Base-by-base conservation (phyloP, 2,329 filamentous ascomycete genomes). In the Penicillium freii region DNA sequence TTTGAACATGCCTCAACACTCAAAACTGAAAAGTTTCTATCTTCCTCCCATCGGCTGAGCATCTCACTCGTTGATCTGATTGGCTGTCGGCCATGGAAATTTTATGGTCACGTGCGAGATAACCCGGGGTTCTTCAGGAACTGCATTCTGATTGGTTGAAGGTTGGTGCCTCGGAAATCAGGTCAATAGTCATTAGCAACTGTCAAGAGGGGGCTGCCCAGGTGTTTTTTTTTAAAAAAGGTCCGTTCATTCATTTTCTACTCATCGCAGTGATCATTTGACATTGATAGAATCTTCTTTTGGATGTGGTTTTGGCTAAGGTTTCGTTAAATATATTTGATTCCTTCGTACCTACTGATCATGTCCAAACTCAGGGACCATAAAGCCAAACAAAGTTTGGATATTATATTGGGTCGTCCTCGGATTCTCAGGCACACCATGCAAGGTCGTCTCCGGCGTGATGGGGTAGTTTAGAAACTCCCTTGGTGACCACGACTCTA, bases 111-210 rank as follows among this genome's bases (percentile, higher is more conserved):
- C 36, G 54, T 57, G 54, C 1, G 2, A 0, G 23, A 19, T 3
- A 5, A 15, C n/a, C 11, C 11, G 19, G 33, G 31, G n/a, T 21
- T 19, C 6, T 39, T 19, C 40, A 56, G 54, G 48, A 40, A 56
- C 48, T 46, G 42, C 15, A n/a, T 46, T 36, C n/a, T 53, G 39
- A 57, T 57, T 57, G 54, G 54, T 6, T 53, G 7, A 0, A 0
- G 0, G 3, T 2, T 1, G 0, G 2, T 15, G 45, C 38, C 52
- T 25, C 11, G 21, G 21, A 0, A 44, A 36, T 34, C 21, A 23
- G 29, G 43, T 31, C 3, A 38, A 2, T 0, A 19, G 8, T 17
- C 13, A 34, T 34, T 15, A 34, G 31, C 11, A 31, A 13, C 3
- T 13, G 29, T 31, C 29, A 31, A 31, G 10, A 31, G 29, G 10